Conservation (phyloP, 2,329 filamentous ascomycete species). For the Graphium sp. region DNA sequence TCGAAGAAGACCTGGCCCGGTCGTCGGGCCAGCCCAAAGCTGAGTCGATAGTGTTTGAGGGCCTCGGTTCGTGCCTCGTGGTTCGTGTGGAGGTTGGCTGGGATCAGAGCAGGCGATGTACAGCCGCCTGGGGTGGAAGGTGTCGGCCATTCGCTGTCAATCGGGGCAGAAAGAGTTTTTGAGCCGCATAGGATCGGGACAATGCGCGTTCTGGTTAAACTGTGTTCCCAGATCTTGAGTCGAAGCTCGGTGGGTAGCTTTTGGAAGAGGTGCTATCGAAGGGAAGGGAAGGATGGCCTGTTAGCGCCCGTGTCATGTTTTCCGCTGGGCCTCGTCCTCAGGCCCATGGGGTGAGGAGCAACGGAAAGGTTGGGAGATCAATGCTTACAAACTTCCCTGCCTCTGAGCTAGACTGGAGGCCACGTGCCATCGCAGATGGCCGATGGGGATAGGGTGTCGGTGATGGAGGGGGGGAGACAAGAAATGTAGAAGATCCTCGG, state of each 20-base stretch:
- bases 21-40: slow-evolving; percentile 22
- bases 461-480: too few relatives aligned
- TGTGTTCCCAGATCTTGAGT: slow-evolving; percentile 28
- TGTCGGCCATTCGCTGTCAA: neutral
- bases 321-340: too few relatives aligned
- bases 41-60: slow-evolving; percentile 19
- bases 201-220: slow-evolving; percentile 22
- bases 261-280: slow-evolving; percentile 20
- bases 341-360: too few relatives aligned
- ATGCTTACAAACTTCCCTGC: too few relatives aligned
- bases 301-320: too few relatives aligned
- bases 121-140: slow-evolving; percentile 13
- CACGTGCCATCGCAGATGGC: too few relatives aligned
- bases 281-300: too few relatives aligned
- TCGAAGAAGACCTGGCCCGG: slow-evolving; percentile 25
- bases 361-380: too few relatives aligned
- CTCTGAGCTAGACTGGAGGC: too few relatives aligned
- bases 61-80: slow-evolving; percentile 26
- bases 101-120: slow-evolving; percentile 21
- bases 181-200: slow-evolving; percentile 23
- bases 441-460: too few relatives aligned
- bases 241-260: slow-evolving; percentile 27
- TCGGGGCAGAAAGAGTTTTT: slow-evolving; percentile 10
- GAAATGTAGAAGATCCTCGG: too few relatives aligned
- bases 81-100: slow-evolving; percentile 26